Conservation (phyloP, 148 eudicot genomes). For the Fallopia convolvulus region DNA sequence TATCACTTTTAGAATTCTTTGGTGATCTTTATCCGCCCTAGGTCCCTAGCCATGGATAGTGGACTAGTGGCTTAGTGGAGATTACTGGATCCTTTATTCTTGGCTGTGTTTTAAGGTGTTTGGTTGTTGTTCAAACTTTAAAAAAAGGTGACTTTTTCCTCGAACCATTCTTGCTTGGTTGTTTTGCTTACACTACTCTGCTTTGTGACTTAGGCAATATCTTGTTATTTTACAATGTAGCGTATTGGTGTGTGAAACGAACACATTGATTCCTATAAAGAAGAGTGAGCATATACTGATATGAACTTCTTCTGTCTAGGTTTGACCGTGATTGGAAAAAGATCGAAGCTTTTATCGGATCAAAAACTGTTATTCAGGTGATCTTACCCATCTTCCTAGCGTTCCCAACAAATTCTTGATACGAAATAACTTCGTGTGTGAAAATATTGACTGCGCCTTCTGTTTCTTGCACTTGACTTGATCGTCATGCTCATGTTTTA, state of each 20-base stretch:
- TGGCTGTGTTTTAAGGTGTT: neutral
- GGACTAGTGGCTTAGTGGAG: neutral
- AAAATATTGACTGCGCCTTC: neutral
- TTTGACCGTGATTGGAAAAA: slow-evolving; percentile 99
- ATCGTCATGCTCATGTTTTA: neutral
- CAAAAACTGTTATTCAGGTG: slow-evolving; percentile 96
- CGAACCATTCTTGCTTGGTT: neutral
- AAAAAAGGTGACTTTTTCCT: neutral
- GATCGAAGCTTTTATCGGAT: slow-evolving; percentile 91
- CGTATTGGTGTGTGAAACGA: neutral
- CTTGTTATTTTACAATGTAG: neutral
- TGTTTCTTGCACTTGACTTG: neutral
- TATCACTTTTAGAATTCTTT: neutral
- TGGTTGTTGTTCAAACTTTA: neutral
- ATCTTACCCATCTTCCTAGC: neutral
- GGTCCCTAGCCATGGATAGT: neutral
- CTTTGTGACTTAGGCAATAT: neutral
- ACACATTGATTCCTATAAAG: neutral
- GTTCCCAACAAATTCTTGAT: too few relatives aligned
- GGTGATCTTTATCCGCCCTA: neutral
- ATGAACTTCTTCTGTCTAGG: slow-evolving; percentile 28
- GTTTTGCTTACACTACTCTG: neutral
- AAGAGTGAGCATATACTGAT: neutral
- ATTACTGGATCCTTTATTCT: neutral
- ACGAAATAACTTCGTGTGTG: neutral